phyloP scores from a whole-genome alignment of 2,329 filamentous ascomycete species.

The Colletotrichum truncatum region DNA sequence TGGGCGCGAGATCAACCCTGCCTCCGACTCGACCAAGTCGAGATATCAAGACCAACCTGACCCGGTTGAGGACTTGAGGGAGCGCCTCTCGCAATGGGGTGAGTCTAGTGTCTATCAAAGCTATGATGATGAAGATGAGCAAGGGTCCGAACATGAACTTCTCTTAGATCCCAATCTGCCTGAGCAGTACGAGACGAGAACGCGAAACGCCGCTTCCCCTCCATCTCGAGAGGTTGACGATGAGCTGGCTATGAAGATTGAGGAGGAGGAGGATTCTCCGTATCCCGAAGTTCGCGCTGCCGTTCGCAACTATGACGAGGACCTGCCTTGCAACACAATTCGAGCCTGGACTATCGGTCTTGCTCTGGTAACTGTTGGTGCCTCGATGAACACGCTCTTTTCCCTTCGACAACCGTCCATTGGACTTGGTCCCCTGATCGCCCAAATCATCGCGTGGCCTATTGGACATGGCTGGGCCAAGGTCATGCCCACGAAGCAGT shows the following conservation, averaged over 20 bases:
- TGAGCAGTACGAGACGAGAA: conserved; percentile 50
- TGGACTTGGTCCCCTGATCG: conserved; percentile 67
- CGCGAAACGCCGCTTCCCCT: conserved; percentile 20
- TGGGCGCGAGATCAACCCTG: conserved; percentile 38
- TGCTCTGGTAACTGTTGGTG: conserved; percentile 62
- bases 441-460: conserved; percentile 72
- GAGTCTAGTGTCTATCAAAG: conserved; percentile 46
- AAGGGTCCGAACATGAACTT: conserved; percentile 62
- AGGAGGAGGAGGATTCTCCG: conserved; percentile 66
- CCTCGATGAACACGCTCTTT: conserved; percentile 71
- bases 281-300: conserved; percentile 74
- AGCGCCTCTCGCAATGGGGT: conserved; percentile 51
- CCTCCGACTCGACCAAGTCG: conserved; percentile 29
- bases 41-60: conserved; percentile 27
- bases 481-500: conserved; percentile 58
- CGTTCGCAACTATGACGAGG: conserved; percentile 71
- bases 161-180: conserved; percentile 64
- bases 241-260: conserved; percentile 43
- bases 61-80: conserved; percentile 43
- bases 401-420: conserved; percentile 71
- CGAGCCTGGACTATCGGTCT: conserved; percentile 73
- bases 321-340: conserved; percentile 72
- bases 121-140: conserved; percentile 53
- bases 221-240: conserved; percentile 40
- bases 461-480: conserved; percentile 69